phyloP scores from a whole-genome alignment of 2,329 filamentous ascomycete genomes.

The Fusarium begoniae region DNA sequence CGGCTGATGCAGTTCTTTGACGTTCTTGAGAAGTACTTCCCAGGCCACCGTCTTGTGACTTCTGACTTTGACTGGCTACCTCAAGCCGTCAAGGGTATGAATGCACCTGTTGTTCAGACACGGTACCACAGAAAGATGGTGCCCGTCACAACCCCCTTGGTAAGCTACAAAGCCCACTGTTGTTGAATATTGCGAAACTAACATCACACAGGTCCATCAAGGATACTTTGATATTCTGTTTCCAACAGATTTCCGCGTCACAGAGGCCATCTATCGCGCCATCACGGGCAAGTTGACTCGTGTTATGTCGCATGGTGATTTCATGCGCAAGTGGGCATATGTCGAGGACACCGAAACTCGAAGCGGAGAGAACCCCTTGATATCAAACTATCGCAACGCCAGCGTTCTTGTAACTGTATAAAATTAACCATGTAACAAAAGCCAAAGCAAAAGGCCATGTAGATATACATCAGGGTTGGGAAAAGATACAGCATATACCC shows the following conservation, averaged over 20 bases:
- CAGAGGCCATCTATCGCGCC: conserved; percentile 91
- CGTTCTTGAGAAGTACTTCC: conserved; percentile 87
- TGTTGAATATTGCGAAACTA: not conserved
- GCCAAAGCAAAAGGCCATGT: conserved; percentile 23
- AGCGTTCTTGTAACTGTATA: conserved; percentile 89
- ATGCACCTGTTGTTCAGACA: conserved; percentile 96
- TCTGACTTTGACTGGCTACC: conserved; percentile 91
- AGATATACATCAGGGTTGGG: conserved; percentile 11
- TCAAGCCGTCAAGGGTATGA: conserved; percentile 82
- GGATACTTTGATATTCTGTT: conserved; percentile 99
- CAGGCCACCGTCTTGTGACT: conserved; percentile 85
- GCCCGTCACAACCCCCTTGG: conserved; percentile 88
- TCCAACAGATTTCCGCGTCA: conserved; percentile 91
- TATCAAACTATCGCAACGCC: conserved; percentile 95
- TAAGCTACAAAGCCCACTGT: conserved; percentile 58
- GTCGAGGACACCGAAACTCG: conserved; percentile 88
- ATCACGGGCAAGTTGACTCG: conserved; percentile 92
- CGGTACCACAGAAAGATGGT: conserved; percentile 88
- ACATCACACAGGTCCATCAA: conserved; percentile 79
- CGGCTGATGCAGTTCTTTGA: conserved; percentile 97
- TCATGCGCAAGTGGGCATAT: conserved; percentile 89
- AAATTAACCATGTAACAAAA: conserved; percentile 30
- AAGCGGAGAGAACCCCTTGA: conserved; percentile 91
- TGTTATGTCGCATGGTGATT: conserved; percentile 87
- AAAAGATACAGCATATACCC: conserved; percentile 35